Percentiles rank a stretch among this genome's conserved stretches.
Evolutionary conservation across 106 monocot genomes (phyloP).

Genomic region (Allium fistulosum): DNA sequence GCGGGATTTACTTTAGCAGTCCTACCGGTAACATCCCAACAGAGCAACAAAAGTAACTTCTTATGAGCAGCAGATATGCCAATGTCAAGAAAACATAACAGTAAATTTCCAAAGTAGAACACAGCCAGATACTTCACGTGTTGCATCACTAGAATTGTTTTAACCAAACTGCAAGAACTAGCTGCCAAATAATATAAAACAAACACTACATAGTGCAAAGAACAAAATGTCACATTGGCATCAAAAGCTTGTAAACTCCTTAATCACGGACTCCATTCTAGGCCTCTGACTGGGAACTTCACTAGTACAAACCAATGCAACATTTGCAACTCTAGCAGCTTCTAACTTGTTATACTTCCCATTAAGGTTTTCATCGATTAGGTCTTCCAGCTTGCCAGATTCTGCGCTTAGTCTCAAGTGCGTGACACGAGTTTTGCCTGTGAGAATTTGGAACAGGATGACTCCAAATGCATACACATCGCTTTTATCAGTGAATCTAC

Average conservation of each 20-base stretch:
- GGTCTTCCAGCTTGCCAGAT: constrained; percentile 41
- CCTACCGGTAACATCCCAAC: too few species aligned
- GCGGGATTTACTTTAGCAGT: too few species aligned
- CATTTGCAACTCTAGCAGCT: constrained; percentile 56
- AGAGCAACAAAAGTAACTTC: too few species aligned
- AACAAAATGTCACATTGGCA: too few species aligned
- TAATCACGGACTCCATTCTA: constrained; percentile 51
- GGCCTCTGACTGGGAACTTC: constrained; percentile 56
- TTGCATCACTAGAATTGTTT: too few species aligned
- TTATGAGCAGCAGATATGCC: too few species aligned
- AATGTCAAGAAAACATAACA: too few species aligned
- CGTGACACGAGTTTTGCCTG: constrained; percentile 40
- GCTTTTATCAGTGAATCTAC: constrained; percentile 67
- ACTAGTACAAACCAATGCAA: constrained; percentile 66
- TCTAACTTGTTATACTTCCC: constrained; percentile 56
- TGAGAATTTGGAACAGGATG: constrained; percentile 51
- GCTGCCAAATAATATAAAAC: too few species aligned
- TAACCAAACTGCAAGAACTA: too few species aligned
- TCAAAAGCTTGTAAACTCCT: constrained; percentile 13
- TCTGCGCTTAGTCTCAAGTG: constrained; percentile 27
- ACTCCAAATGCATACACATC: constrained; percentile 75
- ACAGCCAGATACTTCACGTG: too few species aligned
- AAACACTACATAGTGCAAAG: too few species aligned
- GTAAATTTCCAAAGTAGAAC: too few species aligned
- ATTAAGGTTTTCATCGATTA: constrained; percentile 55